Evolutionary conservation across 2,329 filamentous ascomycete genomes (phyloP).

Genomic region (Nothophaeocryptopus gaeumannii): DNA sequence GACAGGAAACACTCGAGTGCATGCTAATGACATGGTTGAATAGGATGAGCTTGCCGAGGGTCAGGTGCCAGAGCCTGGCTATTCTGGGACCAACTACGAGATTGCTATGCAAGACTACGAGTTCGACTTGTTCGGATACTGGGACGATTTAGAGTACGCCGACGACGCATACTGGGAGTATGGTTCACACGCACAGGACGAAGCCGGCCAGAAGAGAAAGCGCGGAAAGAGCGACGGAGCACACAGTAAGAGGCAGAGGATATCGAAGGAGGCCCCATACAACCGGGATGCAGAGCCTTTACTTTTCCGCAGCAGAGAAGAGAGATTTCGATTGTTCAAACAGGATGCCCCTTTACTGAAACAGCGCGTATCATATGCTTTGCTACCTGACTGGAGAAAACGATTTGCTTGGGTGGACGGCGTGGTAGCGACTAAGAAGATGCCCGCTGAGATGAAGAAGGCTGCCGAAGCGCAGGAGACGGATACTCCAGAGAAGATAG

Average conservation of each 20-base stretch:
- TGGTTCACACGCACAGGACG: constrained; percentile 20
- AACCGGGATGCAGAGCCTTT: constrained; percentile 26
- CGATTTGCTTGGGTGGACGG: constrained; percentile 34
- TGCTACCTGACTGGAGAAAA: constrained; percentile 47
- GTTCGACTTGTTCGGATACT: constrained; percentile 50
- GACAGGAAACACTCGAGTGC: not conserved
- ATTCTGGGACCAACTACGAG: constrained; percentile 34
- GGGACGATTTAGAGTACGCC: constrained; percentile 49
- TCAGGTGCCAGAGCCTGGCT: constrained; percentile 44
- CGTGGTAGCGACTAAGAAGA: constrained; percentile 17
- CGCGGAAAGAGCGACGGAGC: constrained; percentile 11
- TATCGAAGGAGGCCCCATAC: constrained; percentile 8
- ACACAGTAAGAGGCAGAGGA: constrained; percentile 28
- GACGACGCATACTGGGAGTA: constrained; percentile 47
- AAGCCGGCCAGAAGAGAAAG: constrained; percentile 34
- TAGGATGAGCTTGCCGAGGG: constrained; percentile 52
- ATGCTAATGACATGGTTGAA: not conserved
- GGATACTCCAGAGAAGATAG: constrained; percentile 12
- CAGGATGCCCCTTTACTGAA: constrained; percentile 20
- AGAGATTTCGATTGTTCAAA: constrained; percentile 9
- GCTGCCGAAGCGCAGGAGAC: constrained; percentile 27
- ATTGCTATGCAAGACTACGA: constrained; percentile 35
- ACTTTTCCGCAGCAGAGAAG: constrained; percentile 26
- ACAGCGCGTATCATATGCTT: constrained; percentile 36
- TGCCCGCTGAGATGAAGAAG: constrained; percentile 32